Base-by-base conservation (phyloP, 257 asterid species). In the Nicotiana sylvestris region DNA sequence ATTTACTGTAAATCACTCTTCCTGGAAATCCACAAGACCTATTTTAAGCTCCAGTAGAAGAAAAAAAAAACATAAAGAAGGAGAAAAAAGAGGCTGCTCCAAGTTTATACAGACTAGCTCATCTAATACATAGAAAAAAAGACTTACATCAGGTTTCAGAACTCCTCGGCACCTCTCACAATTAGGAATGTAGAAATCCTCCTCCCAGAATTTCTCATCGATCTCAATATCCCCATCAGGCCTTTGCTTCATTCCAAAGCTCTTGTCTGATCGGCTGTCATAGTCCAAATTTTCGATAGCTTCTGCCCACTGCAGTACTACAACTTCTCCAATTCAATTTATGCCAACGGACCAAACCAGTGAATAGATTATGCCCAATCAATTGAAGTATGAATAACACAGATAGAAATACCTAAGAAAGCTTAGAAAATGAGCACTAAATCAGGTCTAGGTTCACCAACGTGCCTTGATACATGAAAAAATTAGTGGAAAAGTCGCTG, bases 181-280 rank as follows among this genome's bases (percentile, higher is more conserved):
- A 81, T 76, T 79, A 68, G 99, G 99, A 80, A 96, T 94, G 77
- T 86, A 88, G 83, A 94, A 94, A 58, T 93, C 97, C 88, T 94
- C 97, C 88, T 96, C 98, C 99, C 99, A 96, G 86, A 96, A 96
- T 85, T 93, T 96, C 92, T 94, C 99, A 84, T 96, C 93, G 57
- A 96, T 94, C 88, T 96, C 99, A 67, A 96, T 93, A 88, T 96
- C 99, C 57, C 99, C 99, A 90, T 96, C 98, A 76, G 99, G 99
- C 85, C 98, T 90, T 83, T 92, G 95, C 70, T 90, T 96, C 98
- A 96, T 94, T 58, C 99, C 99, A 85, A 96, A 94, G 89, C 97
- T 91, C 90, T 92, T 91, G 89, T 96, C 98, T 37, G 98, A 91
- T 66, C 86, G 87, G 85, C 98, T 96, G 87, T 94, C 97, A 82